Conservation (phyloP, 2,329 filamentous ascomycete species). For the Nectriaceae sp. region DNA sequence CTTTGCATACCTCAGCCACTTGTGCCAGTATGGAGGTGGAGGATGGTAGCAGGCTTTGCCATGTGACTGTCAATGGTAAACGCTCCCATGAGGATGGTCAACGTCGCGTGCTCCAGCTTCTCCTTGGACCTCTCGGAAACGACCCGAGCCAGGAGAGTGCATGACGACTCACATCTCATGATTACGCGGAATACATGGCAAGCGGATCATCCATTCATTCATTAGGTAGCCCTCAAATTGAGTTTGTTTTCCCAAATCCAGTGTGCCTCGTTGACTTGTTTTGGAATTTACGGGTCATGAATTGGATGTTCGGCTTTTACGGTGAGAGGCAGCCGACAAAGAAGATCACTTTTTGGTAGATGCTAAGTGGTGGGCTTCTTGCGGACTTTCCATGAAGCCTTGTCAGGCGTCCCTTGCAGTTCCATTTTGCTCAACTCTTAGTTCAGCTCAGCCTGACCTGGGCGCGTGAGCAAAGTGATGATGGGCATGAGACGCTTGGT, state of each 20-base stretch:
- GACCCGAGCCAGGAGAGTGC: not conserved
- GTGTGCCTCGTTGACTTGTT: not conserved
- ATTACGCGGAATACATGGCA: conserved; percentile 6
- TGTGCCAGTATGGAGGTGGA: conserved; percentile 6
- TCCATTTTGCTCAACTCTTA: too few relatives aligned
- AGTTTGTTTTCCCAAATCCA: conserved; percentile 17
- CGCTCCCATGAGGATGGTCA: not conserved
- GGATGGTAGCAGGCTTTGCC: not conserved
- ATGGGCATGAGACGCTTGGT: conserved; percentile 12
- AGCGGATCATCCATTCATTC: conserved; percentile 13
- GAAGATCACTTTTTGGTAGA: too few relatives aligned
- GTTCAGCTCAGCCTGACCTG: too few relatives aligned
- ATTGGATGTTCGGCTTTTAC: not conserved
- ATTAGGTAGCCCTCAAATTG: conserved; percentile 29
- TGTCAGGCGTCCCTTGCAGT: too few relatives aligned
- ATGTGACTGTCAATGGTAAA: not conserved
- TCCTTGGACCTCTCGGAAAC: not conserved
- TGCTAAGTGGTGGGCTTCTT: not conserved
- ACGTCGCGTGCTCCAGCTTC: not conserved
- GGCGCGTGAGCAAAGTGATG: conserved; percentile 11
- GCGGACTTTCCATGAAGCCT: too few relatives aligned
- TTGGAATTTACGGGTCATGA: not conserved
- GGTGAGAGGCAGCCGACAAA: not conserved
- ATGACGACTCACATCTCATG: not conserved
- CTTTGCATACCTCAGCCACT: conserved; percentile 6